A percentile compares a stretch with the other conserved stretches of the same genome.
Conservation (phyloP, 441 rosid genomes). For the Pelargonium fulgidum region DNA sequence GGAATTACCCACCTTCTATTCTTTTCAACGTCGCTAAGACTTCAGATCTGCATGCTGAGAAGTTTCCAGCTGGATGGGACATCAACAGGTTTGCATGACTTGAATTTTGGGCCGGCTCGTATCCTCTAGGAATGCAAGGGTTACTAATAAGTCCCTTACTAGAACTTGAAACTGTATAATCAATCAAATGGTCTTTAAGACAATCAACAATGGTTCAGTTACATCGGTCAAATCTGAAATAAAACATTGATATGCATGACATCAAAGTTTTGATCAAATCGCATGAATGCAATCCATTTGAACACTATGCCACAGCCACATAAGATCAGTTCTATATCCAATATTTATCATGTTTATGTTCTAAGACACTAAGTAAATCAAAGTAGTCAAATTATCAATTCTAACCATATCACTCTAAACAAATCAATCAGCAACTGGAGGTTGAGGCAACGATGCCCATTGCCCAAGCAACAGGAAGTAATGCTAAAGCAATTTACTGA, state of each 20-base stretch:
- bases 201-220: conserved; percentile 5
- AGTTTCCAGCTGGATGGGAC: conserved; percentile 35
- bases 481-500: background rate
- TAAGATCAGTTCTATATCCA: background rate
- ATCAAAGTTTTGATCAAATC: background rate
- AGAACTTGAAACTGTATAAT: conserved; percentile 24
- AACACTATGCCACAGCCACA: background rate
- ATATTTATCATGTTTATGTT: background rate
- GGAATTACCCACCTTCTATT: conserved; percentile 24
- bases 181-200: conserved; percentile 11
- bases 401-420: too few species aligned
- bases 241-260: conserved; percentile 8
- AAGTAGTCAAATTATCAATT: conserved; percentile 8
- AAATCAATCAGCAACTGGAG: background rate
- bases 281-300: conserved; percentile 8
- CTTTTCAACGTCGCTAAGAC: conserved; percentile 31
- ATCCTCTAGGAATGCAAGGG: conserved; percentile 42
- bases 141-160: conserved; percentile 17
- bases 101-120: conserved; percentile 19
- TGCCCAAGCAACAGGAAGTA: background rate
- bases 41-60: conserved; percentile 35
- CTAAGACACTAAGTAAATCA: background rate
- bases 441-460: background rate
- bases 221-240: conserved; percentile 10
- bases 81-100: conserved; percentile 21